Conservation (phyloP, 108 stramenopile genomes). For the Pseudonitzschia pungens region DNA sequence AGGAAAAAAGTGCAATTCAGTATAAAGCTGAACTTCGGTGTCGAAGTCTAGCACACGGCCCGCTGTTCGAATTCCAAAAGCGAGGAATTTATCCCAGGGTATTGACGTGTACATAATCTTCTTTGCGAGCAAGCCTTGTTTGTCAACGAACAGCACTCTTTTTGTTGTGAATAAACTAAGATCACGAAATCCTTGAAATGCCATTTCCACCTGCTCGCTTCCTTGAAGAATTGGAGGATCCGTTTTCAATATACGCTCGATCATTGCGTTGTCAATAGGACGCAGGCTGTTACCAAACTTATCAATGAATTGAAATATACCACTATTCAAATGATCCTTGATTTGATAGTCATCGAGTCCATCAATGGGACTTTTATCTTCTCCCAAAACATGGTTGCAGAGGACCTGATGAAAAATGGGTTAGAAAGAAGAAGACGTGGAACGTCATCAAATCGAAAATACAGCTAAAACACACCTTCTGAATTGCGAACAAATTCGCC, state of each 20-base stretch:
- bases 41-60: constrained; percentile 55
- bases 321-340: constrained; percentile 26
- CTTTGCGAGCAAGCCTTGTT: constrained; percentile 55
- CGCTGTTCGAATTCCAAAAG: constrained; percentile 61
- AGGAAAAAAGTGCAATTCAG: constrained; percentile 26
- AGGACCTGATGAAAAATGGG: constrained; percentile 53
- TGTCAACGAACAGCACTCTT: constrained; percentile 52
- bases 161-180: constrained; percentile 62
- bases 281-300: constrained; percentile 48
- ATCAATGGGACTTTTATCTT: not conserved
- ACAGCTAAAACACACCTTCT: too few relatives aligned
- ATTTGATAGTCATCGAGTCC: constrained; percentile 25
- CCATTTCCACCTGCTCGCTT: constrained; percentile 59
- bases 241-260: constrained; percentile 46
- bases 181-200: constrained; percentile 62
- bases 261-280: constrained; percentile 50
- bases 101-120: constrained; percentile 47
- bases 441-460: constrained; percentile 18
- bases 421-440: constrained; percentile 52
- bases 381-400: constrained; percentile 31
- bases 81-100: constrained; percentile 47
- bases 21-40: constrained; percentile 48
- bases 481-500: constrained; percentile 26
- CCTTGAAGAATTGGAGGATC: constrained; percentile 48
- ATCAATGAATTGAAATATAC: constrained; percentile 38